Evolutionary conservation across 805 yeast species (phyloP), one percentile per base, ranked within the genome.

Genomic region (Kuraishia ogatae): DNA sequence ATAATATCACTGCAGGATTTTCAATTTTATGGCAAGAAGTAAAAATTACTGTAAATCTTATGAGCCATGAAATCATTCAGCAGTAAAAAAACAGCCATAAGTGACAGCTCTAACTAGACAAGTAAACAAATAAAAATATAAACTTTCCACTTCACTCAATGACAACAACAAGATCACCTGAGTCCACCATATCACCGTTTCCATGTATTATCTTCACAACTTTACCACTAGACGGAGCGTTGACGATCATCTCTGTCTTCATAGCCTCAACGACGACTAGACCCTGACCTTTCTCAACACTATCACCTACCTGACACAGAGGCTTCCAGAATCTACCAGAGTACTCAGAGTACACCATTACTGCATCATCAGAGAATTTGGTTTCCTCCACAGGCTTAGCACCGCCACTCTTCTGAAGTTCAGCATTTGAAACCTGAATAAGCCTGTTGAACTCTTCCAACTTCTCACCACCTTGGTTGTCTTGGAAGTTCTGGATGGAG

Each of bases 301-400:
- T 71, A 62, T 88, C 94, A 23, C 97, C 97, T 50, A 79, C 92
- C 56, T 77, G 72, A 28, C 87, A 96, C 60, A 91, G 73, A 1
- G 96, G 82, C 71, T 94, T 93, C 99, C 99, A 93, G 79, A 88
- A 91, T 62, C 98, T 79, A 55, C 98, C 99, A n/a, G 97, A 87
- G 68, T 84, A 94, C 69, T 94, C 97, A 22, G 97, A 91, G 67
- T 92, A 92, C 20, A 92, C 89, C 74, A 87, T 66, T 64, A 84
- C 89, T 6, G 97, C 94, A 64, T 78, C 81, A 53, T 89, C 97
- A 29, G 89, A 83, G 65, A 81, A 88, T 56, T 76, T 74, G 53
- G 84, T 87, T 17, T 69, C 77, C 50, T 77, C 78, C 17, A 66
- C 74, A 35, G 69, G 70, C 43, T 74, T 75, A 15, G 73, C 71